Percentiles rank a stretch among this genome's conserved stretches.
Evolutionary conservation across 2,329 filamentous ascomycete genomes (phyloP).

Genomic region (Ceratocystis colombiana): DNA sequence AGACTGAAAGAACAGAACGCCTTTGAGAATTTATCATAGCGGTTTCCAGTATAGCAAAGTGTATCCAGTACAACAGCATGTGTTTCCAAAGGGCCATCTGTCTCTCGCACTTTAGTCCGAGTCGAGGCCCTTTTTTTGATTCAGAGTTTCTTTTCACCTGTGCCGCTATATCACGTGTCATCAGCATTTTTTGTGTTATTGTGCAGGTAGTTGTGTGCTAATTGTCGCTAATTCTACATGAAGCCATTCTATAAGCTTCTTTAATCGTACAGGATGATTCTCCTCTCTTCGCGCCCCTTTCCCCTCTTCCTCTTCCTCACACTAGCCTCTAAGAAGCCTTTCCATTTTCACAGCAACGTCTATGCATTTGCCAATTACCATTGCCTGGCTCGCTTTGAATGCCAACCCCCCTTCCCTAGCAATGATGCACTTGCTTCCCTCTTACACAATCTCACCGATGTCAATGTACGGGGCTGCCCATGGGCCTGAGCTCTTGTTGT

Average conservation of each 20-base stretch:
- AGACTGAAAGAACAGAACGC: not conserved
- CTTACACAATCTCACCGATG: constrained; percentile 56
- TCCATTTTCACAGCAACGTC: not conserved
- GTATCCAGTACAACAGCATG: constrained; percentile 1
- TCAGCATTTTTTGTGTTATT: not conserved
- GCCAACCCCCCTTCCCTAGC: too few species aligned
- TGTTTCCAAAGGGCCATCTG: not conserved
- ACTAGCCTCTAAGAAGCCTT: not conserved
- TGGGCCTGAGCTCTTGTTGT: constrained; percentile 48
- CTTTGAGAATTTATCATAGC: not conserved
- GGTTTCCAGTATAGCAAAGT: not conserved
- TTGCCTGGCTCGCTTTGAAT: not conserved
- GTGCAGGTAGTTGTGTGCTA: constrained; percentile 22
- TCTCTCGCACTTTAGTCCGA: too few species aligned
- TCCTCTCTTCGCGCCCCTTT: constrained; percentile 12
- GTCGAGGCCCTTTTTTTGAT: not conserved
- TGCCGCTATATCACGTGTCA: not conserved
- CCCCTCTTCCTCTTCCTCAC: not conserved
- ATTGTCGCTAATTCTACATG: constrained; percentile 25
- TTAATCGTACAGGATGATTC: constrained; percentile 26
- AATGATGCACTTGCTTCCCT: not conserved
- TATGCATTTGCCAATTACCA: not conserved
- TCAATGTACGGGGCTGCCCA: constrained; percentile 62
- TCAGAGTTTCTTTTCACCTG: not conserved
- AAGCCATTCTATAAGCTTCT: constrained; percentile 25